Conservation (phyloP, 768 basidiomycete genomes). For the Tephrocybe sp. region DNA sequence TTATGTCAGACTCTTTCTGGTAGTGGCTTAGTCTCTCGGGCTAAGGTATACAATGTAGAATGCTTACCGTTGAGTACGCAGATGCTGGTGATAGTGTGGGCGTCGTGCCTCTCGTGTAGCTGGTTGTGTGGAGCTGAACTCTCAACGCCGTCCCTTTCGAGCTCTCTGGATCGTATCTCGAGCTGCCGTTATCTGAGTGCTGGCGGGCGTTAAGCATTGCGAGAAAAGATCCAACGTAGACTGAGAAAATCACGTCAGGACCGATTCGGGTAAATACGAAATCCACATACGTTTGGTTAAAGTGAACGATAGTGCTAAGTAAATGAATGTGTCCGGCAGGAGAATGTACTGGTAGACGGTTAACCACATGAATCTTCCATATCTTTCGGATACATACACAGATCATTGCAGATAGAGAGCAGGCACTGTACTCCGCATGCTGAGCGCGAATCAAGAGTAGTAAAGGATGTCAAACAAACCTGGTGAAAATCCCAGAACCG, state of each 20-base stretch:
- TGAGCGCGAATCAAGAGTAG: neutral
- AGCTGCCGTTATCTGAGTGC: conserved; percentile 13
- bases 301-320: conserved; percentile 39
- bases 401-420: conserved; percentile 41
- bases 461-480: conserved; percentile 8
- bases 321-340: conserved; percentile 40
- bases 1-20: no score
- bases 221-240: conserved; percentile 47
- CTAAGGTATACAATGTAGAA: no score
- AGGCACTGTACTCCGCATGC: conserved; percentile 28
- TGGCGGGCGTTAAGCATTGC: conserved; percentile 44
- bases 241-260: conserved; percentile 19
- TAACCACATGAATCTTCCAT: neutral
- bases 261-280: neutral
- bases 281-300: conserved; percentile 38
- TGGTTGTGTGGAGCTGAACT: conserved; percentile 13
- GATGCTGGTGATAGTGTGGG: neutral
- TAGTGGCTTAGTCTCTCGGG: no score
- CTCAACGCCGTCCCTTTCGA: conserved; percentile 11
- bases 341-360: conserved; percentile 34
- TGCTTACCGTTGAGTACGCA: neutral
- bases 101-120: neutral
- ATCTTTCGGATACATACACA: conserved; percentile 25
- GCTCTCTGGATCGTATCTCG: conserved; percentile 11
- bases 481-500: conserved; percentile 24